Conservation (phyloP, 2,329 filamentous ascomycete species). For the Cytospora piceae region DNA sequence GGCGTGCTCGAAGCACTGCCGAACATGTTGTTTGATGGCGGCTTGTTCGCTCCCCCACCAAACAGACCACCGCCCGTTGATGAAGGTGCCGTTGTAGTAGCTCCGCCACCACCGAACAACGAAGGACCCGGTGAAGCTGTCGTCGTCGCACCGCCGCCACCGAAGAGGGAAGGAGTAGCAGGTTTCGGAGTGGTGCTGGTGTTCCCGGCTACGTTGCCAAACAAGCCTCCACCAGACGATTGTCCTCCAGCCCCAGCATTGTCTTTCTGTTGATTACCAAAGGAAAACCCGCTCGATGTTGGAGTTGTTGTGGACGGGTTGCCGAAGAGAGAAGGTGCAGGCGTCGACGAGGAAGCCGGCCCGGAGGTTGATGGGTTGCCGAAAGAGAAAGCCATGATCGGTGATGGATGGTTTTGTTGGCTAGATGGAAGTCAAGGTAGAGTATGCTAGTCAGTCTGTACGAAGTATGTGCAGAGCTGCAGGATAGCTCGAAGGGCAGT, state of each 20-base stretch:
- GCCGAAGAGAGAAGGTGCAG: conserved; percentile 50
- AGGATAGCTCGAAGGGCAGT: neutral
- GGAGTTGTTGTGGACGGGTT: conserved; percentile 18
- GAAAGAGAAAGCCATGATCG: conserved; percentile 35
- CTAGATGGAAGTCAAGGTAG: neutral
- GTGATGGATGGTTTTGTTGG: conserved; percentile 8
- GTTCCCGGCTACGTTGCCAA: conserved; percentile 37
- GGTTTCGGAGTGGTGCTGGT: conserved; percentile 17
- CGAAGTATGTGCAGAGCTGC: neutral
- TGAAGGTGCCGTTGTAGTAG: conserved; percentile 25
- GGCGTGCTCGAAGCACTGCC: conserved; percentile 33
- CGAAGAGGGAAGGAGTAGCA: conserved; percentile 16
- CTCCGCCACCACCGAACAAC: conserved; percentile 37
- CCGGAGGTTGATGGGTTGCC: conserved; percentile 40
- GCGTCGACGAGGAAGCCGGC: conserved; percentile 45
- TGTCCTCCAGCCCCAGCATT: conserved; percentile 26
- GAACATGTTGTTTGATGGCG: conserved; percentile 35
- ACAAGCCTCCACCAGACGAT: conserved; percentile 37
- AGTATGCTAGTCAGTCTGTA: neutral
- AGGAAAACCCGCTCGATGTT: conserved; percentile 43
- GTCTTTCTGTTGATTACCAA: conserved; percentile 39
- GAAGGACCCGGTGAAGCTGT: conserved; percentile 38
- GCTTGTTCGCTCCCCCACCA: conserved; percentile 31
- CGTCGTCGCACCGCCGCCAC: conserved; percentile 32
- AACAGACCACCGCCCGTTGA: conserved; percentile 36